Evolutionary conservation across 2,329 filamentous ascomycete genomes (phyloP), one percentile per base, ranked within the genome.

Genomic region (Beauveria sp.): DNA sequence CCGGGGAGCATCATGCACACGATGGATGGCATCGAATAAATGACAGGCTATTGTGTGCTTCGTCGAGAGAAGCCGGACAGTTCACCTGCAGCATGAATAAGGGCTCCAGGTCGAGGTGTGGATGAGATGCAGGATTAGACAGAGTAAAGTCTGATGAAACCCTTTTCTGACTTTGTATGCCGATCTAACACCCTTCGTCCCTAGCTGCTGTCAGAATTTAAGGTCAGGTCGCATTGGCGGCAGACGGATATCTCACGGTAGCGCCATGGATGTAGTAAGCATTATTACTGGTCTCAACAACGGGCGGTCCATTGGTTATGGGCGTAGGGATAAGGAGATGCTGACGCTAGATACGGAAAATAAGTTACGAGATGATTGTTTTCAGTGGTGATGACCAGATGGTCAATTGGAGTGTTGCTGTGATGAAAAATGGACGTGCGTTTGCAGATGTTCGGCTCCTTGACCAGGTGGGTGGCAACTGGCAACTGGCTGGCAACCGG

Each of bases 181-280:
- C 37, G 50, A 59, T 53, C 57, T 59, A 59, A 28, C 28, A 47
- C 41, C n/a, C 18, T 46, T 59, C 30, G 16, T 53, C 48, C 41
- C 20, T 59, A 59, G 57, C 48, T 59, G 41, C 48, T 59, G 57
- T 59, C 40, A 59, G 57, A 59, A 59, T 59, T 16, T 16, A 59
- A 59, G 57, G 48, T 54, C 48, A n/a, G 41, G 57, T 59, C 57
- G 57, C 57, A 59, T 59, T 59, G 57, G 57, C 57, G 57, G 57
- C 57, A 59, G 40, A 59, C 41, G 57, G 57, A 54, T 59, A 59
- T 59, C 57, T 59, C 57, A 59, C 48, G 50, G 57, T 53, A 59
- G 57, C 50, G 48, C 57, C 48, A 34, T 59, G 40, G 40, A 53
- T 59, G 57, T 59, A 59, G 57, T 59, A 59, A 59, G 57, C 57